Conservation (phyloP, 106 monocot species). For the Apostasia ramifera region DNA sequence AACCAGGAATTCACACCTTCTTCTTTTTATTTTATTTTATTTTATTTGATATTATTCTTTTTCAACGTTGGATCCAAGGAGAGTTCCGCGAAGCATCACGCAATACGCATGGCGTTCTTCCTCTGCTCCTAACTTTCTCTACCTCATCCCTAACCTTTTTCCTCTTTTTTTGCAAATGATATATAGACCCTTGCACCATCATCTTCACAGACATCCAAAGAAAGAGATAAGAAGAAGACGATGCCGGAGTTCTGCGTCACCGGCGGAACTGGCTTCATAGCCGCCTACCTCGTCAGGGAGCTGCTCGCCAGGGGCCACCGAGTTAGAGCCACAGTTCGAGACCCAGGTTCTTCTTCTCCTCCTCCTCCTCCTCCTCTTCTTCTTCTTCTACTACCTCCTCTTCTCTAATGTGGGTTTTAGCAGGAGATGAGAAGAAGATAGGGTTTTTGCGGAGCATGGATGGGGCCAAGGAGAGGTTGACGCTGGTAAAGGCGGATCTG, state of each 20-base stretch:
- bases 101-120: too few relatives aligned
- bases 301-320: slow-evolving; percentile 60
- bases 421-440: slow-evolving; percentile 53
- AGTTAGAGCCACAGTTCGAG: slow-evolving; percentile 81
- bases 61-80: too few relatives aligned
- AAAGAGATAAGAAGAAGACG: background rate
- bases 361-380: background rate
- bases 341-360: slow-evolving; percentile 38
- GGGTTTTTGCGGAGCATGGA: slow-evolving; percentile 55
- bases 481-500: slow-evolving; percentile 71
- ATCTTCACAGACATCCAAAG: background rate
- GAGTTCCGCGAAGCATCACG: too few relatives aligned
- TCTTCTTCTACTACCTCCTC: background rate
- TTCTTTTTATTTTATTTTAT: too few relatives aligned
- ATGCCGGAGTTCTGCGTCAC: slow-evolving; percentile 89
- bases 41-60: too few relatives aligned
- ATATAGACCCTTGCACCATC: too few relatives aligned
- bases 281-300: slow-evolving; percentile 46
- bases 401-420: background rate
- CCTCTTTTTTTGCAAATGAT: too few relatives aligned
- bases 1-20: too few relatives aligned
- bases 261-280: slow-evolving; percentile 87
- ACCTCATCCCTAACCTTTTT: too few relatives aligned
- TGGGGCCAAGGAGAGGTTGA: slow-evolving; percentile 73
- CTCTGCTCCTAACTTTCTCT: too few relatives aligned